Base-by-base conservation (phyloP, 2,329 filamentous ascomycete genomes). In the Pseudocercospora vitis region DNA sequence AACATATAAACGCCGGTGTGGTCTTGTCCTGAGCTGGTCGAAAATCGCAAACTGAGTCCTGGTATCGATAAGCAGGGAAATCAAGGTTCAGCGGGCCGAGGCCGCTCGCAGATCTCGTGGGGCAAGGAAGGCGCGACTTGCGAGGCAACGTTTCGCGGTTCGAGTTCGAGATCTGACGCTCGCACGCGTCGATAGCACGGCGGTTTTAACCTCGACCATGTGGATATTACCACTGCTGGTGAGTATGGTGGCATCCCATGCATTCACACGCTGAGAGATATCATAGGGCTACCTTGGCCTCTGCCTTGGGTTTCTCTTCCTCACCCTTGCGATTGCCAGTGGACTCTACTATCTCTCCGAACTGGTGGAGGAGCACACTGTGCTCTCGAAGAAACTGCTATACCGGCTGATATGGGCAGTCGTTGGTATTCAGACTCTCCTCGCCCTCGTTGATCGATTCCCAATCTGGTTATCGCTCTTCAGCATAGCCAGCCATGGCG, bases 311-410 rank as follows among this genome's bases (percentile, higher is more conserved):
- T 99, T 99, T 77, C 84, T 83, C 67, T 97, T 99, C 75, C 78
- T 99, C 63, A 97, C 94, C 16, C 80, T 99, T 57, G 91, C 92
- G 52, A 97, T 99, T 69, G 94, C 94, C 32, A 96, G 91, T n/a
- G 94, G 94, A 31, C 84, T 99, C 21, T 99, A 99, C 77, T 99
- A 99, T 72, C 86, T 99, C 50, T 96, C 92, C 19, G 94, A 99
- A 73, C 85, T 97, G 11, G 94, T 99, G 57, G 94, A 99, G 75
- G 94, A 99, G 73, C 92, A 99, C 70, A 96, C 92, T 3, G 92
- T 97, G 8, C 74, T 95, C 58, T 88, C 91, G 9, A 95, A 95
- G 70, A 89, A 87, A 53, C 77, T 96, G n/a, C 79, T 99, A 48
- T 87, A 82, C 28, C 85, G 84, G 35, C 78, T 97, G 52, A 96